Base-by-base conservation (phyloP, 2,329 filamentous ascomycete species). In the Alternaria ethzedia region DNA sequence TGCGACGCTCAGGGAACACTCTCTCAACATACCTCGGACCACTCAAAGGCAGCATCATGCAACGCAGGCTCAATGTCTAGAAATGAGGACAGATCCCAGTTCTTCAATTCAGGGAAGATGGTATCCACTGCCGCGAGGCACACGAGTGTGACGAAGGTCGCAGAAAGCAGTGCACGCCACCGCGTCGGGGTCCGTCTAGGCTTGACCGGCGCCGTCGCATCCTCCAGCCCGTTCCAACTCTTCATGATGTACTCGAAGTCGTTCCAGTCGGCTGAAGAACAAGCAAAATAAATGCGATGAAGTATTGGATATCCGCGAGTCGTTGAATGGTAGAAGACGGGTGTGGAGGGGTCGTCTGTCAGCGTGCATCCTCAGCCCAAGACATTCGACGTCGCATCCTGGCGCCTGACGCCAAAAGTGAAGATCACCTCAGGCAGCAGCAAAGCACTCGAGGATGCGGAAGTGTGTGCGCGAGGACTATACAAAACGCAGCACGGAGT, bases 1-100 rank as follows among this genome's bases (percentile, higher is more conserved):
- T 47, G 57, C 30, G 49, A 59, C 30, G 30, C 20, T 50, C 21
- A 58, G 56, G 50, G 50, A 65, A 58, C 28, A 30, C 21, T 36
- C 46, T 57, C 57, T 55, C 56, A 51, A 70, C 67, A 63, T 74
- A 75, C 71, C 67, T 70, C 57, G 45, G 70, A 67, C 70, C 71
- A 74, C 36, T 68, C 36, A 41, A 74, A 73, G 12, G 54, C 47
- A 30, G 43, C 44, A 54, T 64, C 11, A 17, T 28, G 21, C 45
- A 44, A 45, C 45, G 52, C 57, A 59, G 55, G 32, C 36, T 65
- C 13, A 26, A 45, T 15, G 15, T 36, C 30, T 43, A 59, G 11
- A 56, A 17, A 41, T 23, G 57, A 62, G 63, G 64, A 50, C 56
- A 44, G 12, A 26, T 54, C 26, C 36, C 50, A 62, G 36, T 62